Evolutionary conservation across 768 basidiomycete species (phyloP), one percentile per base, ranked within the genome.

Genomic region (Tricholoma sp.): DNA sequence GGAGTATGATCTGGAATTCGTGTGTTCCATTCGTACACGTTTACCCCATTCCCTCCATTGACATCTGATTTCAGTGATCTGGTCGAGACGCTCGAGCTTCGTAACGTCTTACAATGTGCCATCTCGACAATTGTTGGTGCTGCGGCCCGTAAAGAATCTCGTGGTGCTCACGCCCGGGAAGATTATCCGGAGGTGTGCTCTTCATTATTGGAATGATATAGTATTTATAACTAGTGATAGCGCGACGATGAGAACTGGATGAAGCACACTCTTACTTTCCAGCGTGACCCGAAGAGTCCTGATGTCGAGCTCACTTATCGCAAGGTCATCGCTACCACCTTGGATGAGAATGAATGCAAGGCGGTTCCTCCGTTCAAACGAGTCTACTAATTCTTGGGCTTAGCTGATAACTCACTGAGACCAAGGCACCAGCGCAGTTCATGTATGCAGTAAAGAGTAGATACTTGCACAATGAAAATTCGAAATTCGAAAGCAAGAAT

Each of bases 1-100:
- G 97, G 68, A 93, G 91, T 74, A 91, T 98, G 95, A 97, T 98
- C 73, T 99, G 96, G 97, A 98, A 98, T 78, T 92, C 93, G 94
- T 96, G 67, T 61, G 92, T 69, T 18, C 41, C 22, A 24, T 52
- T 50, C 37, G 32, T 46, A n/a, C 32, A 52, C 35, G 37, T 60
- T 14, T 12, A 27, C 12, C 37, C 34, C 37, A 27, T 60, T 27
- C 22, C 46, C 58, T 27, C 52, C 34, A 57, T 31, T 31, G n/a
- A 50, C 31, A 34, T 60, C 49, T n/a, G 41, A 21, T 60, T 58
- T 3, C 63, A 95, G 93, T 63, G 97, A 99, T 71, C 86, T 99
- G 57, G 82, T 98, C 60, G 97, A 99, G 77, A 98, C 95, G 9
- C 82, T 98, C 55, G 97, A 99, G 72, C 86, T 98, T 39, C 89